Percentiles rank a stretch among this genome's conserved stretches.
These are phyloP conservation scores for Citrus glauca DNA, from an alignment of 345 rosid genomes.

Conservation along the genomic window DNA sequence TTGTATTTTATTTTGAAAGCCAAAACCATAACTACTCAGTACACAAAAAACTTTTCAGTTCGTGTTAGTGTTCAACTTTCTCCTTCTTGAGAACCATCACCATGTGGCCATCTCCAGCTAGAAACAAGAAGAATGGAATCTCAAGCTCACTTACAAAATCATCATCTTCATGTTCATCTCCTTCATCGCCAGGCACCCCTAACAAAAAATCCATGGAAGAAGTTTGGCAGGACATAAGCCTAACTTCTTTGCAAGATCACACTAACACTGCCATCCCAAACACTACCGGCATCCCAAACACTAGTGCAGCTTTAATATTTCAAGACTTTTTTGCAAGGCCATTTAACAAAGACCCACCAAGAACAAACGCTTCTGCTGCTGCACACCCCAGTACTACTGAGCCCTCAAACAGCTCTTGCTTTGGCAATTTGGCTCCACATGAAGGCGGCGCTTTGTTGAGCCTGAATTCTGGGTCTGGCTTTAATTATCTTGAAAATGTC, in stretches of 20 bases:
- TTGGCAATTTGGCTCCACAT: background rate
- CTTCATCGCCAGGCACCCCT: background rate
- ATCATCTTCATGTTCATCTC: constrained; percentile 12
- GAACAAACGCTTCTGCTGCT: background rate
- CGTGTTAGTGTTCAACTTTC: background rate
- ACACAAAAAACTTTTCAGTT: too few relatives aligned
- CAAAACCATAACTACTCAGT: background rate
- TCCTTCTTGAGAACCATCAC: background rate
- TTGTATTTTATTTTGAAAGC: too few relatives aligned
- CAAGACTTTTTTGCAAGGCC: constrained; percentile 32
- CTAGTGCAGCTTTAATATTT: constrained; percentile 17
- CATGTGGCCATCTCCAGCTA: constrained; percentile 15
- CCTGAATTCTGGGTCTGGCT: constrained; percentile 27
- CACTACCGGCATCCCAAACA: background rate
- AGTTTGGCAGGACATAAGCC: constrained; percentile 43
- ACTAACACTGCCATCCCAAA: background rate
- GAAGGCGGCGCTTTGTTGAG: constrained; percentile 20
- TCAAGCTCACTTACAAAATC: constrained; percentile 14
- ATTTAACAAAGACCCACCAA: constrained; percentile 13
- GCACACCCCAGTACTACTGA: background rate
- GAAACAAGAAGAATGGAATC: background rate
- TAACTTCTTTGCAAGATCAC: constrained; percentile 18
- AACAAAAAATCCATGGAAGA: constrained; percentile 39
- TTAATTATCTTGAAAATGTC: background rate
- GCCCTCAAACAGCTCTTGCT: background rate